Evolutionary conservation across 208 protist species (phyloP).

Genomic region (Tritrichomonas foetus): DNA sequence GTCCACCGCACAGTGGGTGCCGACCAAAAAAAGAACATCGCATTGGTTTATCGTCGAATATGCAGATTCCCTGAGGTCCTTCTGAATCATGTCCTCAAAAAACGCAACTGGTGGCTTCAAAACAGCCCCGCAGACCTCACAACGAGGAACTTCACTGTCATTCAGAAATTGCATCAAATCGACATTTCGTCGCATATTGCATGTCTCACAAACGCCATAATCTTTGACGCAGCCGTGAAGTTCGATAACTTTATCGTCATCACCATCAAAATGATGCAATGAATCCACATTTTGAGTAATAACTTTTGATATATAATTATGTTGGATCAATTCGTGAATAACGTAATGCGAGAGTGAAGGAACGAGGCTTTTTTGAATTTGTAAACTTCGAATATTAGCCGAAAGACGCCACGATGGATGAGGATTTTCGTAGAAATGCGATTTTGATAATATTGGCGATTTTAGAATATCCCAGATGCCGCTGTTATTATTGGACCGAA

Average conservation of each 20-base stretch:
- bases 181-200: not conserved
- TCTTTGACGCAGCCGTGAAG: not conserved
- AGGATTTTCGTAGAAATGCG: not conserved
- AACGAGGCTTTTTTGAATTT: not conserved
- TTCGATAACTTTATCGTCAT: not conserved
- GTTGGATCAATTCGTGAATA: not conserved
- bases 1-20: not conserved
- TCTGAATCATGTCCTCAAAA: not conserved
- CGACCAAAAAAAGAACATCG: not conserved
- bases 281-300: slow-evolving; percentile 29
- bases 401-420: not conserved
- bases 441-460: not conserved
- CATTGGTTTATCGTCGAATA: not conserved
- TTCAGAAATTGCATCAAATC: not conserved
- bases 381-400: not conserved
- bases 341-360: not conserved
- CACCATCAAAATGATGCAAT: not conserved
- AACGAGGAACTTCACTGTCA: not conserved
- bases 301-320: not conserved
- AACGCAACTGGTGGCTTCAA: not conserved
- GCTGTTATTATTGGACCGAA: not conserved
- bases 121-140: not conserved
- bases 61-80: not conserved
- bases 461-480: not conserved
- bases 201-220: not conserved